Conservation (phyloP, 305 asterid species). For the Rubia occidens region DNA sequence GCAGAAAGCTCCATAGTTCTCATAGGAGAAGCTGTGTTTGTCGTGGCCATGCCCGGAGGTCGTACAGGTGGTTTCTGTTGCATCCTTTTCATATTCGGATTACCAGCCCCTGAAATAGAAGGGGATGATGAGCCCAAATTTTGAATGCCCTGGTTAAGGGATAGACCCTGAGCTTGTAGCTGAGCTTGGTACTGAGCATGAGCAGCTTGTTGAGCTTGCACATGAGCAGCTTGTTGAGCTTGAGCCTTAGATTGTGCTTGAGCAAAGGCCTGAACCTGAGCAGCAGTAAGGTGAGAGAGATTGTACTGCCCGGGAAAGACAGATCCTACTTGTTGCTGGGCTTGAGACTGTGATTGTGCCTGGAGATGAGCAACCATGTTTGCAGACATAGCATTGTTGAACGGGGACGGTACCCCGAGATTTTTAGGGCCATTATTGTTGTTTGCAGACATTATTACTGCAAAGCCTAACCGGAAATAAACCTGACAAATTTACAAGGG, state of each 20-base stretch:
- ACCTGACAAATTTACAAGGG: constrained; percentile 2
- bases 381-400: constrained; percentile 58
- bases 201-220: constrained; percentile 44
- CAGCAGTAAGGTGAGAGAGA: constrained; percentile 56
- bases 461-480: constrained; percentile 20
- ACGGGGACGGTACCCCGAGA: constrained; percentile 73
- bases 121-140: constrained; percentile 67
- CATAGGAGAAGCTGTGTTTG: constrained; percentile 55
- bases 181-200: constrained; percentile 74
- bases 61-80: constrained; percentile 84
- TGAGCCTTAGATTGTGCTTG: constrained; percentile 63
- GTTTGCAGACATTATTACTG: constrained; percentile 51
- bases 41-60: constrained; percentile 51
- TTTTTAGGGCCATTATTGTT: constrained; percentile 68
- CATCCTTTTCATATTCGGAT: constrained; percentile 43
- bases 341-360: constrained; percentile 28
- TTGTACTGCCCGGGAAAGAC: constrained; percentile 73
- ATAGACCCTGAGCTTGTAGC: constrained; percentile 64
- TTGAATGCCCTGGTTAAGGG: constrained; percentile 44
- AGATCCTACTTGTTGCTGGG: constrained; percentile 56
- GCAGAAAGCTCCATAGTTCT: constrained; percentile 68
- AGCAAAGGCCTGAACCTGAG: constrained; percentile 79
- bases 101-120: constrained; percentile 62
- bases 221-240: constrained; percentile 27
- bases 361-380: constrained; percentile 36